Conservation (phyloP, 148 eudicot species). For the Arbutus unedo region DNA sequence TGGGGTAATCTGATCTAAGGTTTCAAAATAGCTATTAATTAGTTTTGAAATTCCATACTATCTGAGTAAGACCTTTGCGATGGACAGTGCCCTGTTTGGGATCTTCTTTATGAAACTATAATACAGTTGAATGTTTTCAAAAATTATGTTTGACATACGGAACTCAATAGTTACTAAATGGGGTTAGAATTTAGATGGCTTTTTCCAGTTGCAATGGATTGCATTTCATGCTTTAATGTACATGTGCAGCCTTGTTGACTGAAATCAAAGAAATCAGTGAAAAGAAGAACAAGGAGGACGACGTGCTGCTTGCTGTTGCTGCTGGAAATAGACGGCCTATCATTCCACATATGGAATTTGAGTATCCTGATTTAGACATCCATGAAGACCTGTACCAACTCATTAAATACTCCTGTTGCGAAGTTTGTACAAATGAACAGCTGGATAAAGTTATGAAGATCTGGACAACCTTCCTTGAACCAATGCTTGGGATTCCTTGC, state of each 20-base stretch:
- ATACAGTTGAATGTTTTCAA: background rate
- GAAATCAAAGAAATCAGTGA: constrained; percentile 81
- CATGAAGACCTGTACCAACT: constrained; percentile 84
- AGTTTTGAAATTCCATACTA: background rate
- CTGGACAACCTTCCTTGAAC: constrained; percentile 79
- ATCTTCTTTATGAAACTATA: background rate
- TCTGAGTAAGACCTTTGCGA: background rate
- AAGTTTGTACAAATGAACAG: constrained; percentile 75
- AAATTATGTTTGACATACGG: background rate
- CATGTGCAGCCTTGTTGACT: constrained; percentile 62
- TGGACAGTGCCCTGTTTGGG: background rate
- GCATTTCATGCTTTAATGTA: constrained; percentile 12
- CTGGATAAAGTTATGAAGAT: constrained; percentile 78
- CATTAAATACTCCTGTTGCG: constrained; percentile 69
- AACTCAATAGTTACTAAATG: background rate
- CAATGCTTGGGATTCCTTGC: constrained; percentile 62
- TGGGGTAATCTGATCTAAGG: background rate
- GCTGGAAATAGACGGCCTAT: constrained; percentile 57
- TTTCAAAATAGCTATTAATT: background rate
- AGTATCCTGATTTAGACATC: constrained; percentile 61
- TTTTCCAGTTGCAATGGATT: background rate
- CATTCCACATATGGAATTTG: constrained; percentile 63
- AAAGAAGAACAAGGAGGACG: constrained; percentile 51
- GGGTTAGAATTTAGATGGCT: background rate
- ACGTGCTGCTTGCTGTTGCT: constrained; percentile 48